Conservation (phyloP, 2,329 filamentous ascomycete species). For the Aspergillus terreus region DNA sequence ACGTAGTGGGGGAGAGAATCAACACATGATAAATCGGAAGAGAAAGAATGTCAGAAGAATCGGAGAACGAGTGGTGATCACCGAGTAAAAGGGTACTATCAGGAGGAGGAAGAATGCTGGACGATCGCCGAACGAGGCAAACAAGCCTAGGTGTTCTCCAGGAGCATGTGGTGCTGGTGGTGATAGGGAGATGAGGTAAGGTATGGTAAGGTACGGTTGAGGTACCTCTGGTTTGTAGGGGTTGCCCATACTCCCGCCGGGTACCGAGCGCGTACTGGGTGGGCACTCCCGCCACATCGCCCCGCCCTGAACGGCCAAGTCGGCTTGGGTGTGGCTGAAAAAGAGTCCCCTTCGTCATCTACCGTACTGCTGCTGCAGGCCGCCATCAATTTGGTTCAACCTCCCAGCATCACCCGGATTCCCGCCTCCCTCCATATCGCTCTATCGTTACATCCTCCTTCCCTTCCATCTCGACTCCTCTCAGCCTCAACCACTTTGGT, state of each 20-base stretch:
- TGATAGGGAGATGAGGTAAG: background rate
- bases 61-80: constrained; percentile 1
- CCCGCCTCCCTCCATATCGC: constrained; percentile 17
- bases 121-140: constrained; percentile 1
- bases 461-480: constrained; percentile 6
- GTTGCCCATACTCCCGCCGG: background rate
- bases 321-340: constrained; percentile 27
- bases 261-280: background rate
- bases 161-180: constrained; percentile 13
- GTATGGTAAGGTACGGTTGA: background rate
- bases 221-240: background rate
- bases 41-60: background rate
- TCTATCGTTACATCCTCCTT: constrained; percentile 14
- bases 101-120: background rate
- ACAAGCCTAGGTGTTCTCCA: constrained; percentile 5
- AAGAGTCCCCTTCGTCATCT: constrained; percentile 30
- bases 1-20: background rate
- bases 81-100: background rate
- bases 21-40: constrained; percentile 2
- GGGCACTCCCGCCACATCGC: constrained; percentile 12
- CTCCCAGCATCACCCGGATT: constrained; percentile 14
- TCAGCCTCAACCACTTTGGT: constrained; percentile 1
- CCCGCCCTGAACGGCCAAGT: constrained; percentile 13
- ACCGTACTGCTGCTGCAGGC: constrained; percentile 9
- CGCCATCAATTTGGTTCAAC: constrained; percentile 11